A percentile compares a stretch with the other conserved stretches of the same genome.
Conservation (phyloP, 202 grass and related monocot species). For the Panicum hallii region DNA sequence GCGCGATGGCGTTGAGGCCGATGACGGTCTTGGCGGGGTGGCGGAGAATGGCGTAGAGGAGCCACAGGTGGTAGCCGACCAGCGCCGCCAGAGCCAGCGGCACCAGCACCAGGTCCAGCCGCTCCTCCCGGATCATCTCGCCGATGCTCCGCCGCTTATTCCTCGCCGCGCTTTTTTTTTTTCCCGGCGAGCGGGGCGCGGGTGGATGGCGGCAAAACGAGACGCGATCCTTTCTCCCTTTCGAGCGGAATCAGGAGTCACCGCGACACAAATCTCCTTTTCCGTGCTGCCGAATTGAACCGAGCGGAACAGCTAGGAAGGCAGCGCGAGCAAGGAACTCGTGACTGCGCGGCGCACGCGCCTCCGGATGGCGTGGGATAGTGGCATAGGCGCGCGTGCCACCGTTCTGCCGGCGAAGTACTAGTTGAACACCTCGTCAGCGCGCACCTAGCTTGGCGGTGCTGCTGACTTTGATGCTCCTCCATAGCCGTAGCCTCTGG, state of each 20-base stretch:
- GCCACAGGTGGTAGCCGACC: slow-evolving; percentile 67
- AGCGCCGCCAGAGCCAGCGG: slow-evolving; percentile 61
- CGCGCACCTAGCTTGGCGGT: neutral
- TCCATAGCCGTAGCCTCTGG: neutral
- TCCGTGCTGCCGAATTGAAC: neutral
- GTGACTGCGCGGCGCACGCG: neutral
- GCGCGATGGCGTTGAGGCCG: slow-evolving; percentile 76
- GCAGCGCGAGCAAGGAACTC: neutral
- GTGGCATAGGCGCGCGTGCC: slow-evolving; percentile 15
- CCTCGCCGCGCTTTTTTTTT: neutral
- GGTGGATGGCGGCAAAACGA: neutral
- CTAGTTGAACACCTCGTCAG: slow-evolving; percentile 38
- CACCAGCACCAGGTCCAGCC: slow-evolving; percentile 72
- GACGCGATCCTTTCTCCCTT: neutral
- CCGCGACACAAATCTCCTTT: neutral
- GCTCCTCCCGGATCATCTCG: slow-evolving; percentile 56
- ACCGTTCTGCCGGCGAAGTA: neutral
- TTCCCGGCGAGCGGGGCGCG: too few species aligned
- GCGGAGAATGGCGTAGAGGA: slow-evolving; percentile 61
- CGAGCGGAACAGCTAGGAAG: neutral
- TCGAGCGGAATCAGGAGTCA: neutral
- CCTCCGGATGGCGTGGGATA: neutral
- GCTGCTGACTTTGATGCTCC: neutral
- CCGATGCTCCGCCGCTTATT: neutral
- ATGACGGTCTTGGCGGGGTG: slow-evolving; percentile 64